phyloP scores from a whole-genome alignment of 441 rosid species.

The Erodium trifolium region DNA sequence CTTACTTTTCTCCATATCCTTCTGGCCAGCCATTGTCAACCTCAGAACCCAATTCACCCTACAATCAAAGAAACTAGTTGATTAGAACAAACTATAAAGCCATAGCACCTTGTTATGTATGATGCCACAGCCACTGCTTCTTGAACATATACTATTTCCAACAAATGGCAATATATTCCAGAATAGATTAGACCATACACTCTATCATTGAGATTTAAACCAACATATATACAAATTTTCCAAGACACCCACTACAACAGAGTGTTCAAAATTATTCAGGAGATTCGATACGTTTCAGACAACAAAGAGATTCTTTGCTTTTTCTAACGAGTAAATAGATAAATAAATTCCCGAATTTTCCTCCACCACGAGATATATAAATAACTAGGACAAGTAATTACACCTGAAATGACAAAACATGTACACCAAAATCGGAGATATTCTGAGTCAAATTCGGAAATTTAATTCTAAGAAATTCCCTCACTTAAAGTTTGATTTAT shows the following conservation, averaged over 20 bases:
- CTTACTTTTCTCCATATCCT: conserved; percentile 25
- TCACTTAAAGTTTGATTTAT: too few relatives aligned
- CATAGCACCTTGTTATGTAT: not conserved
- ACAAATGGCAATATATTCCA: too few relatives aligned
- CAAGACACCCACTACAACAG: not conserved
- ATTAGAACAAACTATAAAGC: not conserved
- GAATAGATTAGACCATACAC: not conserved
- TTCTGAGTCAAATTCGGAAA: not conserved
- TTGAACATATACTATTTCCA: too few relatives aligned
- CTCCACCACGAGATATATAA: not conserved
- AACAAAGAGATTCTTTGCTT: not conserved
- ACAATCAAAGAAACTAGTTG: not conserved
- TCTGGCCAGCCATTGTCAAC: conserved; percentile 30
- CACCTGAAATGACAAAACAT: not conserved
- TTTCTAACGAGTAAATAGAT: not conserved
- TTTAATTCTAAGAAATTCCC: not conserved
- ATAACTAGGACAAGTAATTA: too few relatives aligned
- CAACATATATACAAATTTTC: not conserved
- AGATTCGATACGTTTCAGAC: too few relatives aligned
- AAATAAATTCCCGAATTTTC: not conserved
- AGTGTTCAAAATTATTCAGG: too few relatives aligned
- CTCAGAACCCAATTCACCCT: conserved; percentile 19
- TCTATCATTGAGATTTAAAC: not conserved
- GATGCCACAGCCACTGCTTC: too few relatives aligned
- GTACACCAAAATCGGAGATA: not conserved